Conservation (phyloP, 2,329 filamentous ascomycete species). For the Botrytis porri region DNA sequence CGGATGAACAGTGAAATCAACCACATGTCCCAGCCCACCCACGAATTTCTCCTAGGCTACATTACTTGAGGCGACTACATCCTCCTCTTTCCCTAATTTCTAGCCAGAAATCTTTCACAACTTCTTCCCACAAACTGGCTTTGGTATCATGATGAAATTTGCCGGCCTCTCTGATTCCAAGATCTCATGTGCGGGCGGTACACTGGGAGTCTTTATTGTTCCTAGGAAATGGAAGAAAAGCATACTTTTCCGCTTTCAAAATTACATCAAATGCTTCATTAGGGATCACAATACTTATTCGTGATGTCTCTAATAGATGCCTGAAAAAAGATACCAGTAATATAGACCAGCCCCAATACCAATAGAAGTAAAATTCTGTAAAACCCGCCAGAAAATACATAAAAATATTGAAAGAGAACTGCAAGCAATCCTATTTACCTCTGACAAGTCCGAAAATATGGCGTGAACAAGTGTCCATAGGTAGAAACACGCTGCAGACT, state of each 20-base stretch:
- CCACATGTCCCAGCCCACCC: too few relatives aligned
- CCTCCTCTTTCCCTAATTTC: too few relatives aligned
- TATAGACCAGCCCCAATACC: neutral
- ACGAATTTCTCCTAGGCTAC: rapidly evolving
- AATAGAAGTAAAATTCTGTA: neutral
- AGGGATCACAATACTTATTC: neutral
- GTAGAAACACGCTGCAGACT: too few relatives aligned
- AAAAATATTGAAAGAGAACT: neutral
- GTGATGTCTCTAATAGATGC: neutral
- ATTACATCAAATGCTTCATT: neutral
- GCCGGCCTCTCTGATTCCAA: neutral
- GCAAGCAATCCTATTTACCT: neutral
- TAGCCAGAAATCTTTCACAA: too few relatives aligned
- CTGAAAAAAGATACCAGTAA: neutral
- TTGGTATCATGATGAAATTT: too few relatives aligned
- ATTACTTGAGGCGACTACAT: neutral
- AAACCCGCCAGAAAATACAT: neutral
- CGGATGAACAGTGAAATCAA: neutral
- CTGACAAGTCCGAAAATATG: neutral
- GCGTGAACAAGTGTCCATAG: neutral
- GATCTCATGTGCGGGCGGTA: neutral
- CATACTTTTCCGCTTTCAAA: neutral
- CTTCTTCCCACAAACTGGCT: too few relatives aligned
- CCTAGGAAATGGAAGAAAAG: neutral
- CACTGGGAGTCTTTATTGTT: neutral